Evolutionary conservation across 345 rosid species (phyloP), one percentile per base, ranked within the genome.

Genomic region (Ceriops zippeliana): DNA sequence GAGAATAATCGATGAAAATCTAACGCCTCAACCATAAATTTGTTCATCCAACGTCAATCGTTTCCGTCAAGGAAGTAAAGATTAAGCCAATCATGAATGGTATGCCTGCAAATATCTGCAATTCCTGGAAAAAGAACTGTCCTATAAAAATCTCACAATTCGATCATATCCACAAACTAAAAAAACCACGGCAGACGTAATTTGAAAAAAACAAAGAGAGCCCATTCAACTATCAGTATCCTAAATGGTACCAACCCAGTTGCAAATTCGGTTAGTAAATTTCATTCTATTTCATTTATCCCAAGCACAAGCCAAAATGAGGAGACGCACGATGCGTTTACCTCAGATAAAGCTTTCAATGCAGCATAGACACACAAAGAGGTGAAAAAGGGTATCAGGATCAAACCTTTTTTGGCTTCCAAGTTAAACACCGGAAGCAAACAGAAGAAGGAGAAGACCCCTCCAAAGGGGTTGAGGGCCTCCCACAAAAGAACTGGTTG

Each of bases 241-340:
- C 46, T 38, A 38, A 38, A 38, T 38, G 46, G 46, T 38, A 47
- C 2, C 46, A 61, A 21, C 52, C 73, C 67, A 53, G 27, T 27
- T 37, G 68, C 68, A n/a, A 56, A 24, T 56, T 56, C 31, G 31
- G 30, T 56, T 9, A 15, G 49, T 3, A 59, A 69, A 60, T 28
- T 24, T 19, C 26, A 13, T 31, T 47, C 56, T 28, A 47, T 61
- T 46, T 19, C 54, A 56, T 11, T 26, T 57, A 57, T 60, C 46
- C 20, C 10, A 46, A 30, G 35, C 49, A 49, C 65, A 54, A n/a
- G n/a, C 54, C 62, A 54, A 63, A 37, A 34, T 27, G 30, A 70
- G 13, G 32, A 10, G n/a, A 68, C 71, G 46, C 71, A 42, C 58
- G 7, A 20, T 21, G 13, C 70, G 42, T 58, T 56, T 58, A 4